Base-by-base conservation (phyloP, 495 filamentous ascomycete genomes). In the Polyplosphaeria fusca region DNA sequence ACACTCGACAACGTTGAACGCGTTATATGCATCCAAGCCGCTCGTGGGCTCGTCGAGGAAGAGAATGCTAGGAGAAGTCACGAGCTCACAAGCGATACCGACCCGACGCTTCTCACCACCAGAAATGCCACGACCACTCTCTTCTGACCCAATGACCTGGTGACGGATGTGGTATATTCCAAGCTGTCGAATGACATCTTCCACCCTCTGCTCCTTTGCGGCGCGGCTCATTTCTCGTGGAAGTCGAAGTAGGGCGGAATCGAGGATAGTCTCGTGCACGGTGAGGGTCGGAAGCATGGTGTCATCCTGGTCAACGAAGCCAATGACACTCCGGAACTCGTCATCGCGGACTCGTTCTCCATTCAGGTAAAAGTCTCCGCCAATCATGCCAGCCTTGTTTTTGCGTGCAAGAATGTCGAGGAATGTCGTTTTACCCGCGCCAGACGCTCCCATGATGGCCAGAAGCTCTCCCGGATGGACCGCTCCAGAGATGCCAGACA, bases 301-400 rank as follows among this genome's bases (percentile, higher is more conserved):
- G 65, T 97, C 93, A 63, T 97, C 93, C 71, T 98, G 93, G 61
- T 98, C 94, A 27, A 98, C 93, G 63, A 98, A 98, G 40, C 93
- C 93, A 44, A 95, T 85, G 63, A 96, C 91, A 58, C 79, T 89
- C 68, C 87, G 88, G 70, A 89, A 98, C 26, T 96, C 90, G 41
- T 82, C 69, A 70, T 98, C 90, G 44, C 73, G 78, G 35, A 97
- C 81, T 70, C 87, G 90, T 68, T 96, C 89, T 28, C 93, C 93
- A 65, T 98, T 97, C 47, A 98, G 85, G 64, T 86, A 95, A 65
- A 97, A 95, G 47, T 95, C 79, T 18, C 93, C 93, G 3, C 79
- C 74, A 2, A 88, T 83, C 4, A 75, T 65, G 27, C 93, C 93
- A 20, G 89, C 83, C 73, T 99, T 99, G 71, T 97, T 99, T 79